phyloP scores from a whole-genome alignment of 495 filamentous ascomycete genomes.

The Haplographium delicatum region DNA sequence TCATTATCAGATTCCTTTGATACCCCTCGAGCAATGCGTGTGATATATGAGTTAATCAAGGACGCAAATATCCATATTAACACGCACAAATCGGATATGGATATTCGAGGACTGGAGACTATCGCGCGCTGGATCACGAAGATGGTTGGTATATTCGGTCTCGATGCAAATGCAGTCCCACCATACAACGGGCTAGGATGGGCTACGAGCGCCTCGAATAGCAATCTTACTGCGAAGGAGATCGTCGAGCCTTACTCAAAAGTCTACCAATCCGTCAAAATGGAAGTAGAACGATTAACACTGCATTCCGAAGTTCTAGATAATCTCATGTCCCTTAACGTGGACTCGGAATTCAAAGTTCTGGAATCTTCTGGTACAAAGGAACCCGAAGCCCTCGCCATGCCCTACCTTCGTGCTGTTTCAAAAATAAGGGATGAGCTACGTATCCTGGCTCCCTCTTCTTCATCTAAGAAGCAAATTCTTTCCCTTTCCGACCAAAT shows the following conservation, averaged over 20 bases:
- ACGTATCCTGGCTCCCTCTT: constrained; percentile 52
- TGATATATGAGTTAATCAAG: constrained; percentile 68
- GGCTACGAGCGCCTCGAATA: constrained; percentile 62
- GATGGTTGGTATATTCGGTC: constrained; percentile 79
- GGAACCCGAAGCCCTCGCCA: constrained; percentile 46
- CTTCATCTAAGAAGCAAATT: constrained; percentile 51
- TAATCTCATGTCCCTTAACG: constrained; percentile 26
- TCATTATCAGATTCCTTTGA: constrained; percentile 86
- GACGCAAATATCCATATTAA: constrained; percentile 68
- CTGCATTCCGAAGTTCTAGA: constrained; percentile 25
- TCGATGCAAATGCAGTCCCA: constrained; percentile 61
- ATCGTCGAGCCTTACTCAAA: constrained; percentile 41
- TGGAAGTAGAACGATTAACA: constrained; percentile 31
- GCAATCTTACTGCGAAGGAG: constrained; percentile 35
- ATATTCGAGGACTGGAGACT: constrained; percentile 48
- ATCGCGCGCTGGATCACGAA: constrained; percentile 77
- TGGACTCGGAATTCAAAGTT: constrained; percentile 37
- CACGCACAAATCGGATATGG: constrained; percentile 40
- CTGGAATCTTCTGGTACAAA: constrained; percentile 32
- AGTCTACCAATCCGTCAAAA: constrained; percentile 34
- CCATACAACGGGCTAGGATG: constrained; percentile 68
- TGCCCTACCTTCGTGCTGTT: constrained; percentile 60
- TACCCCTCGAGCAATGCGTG: constrained; percentile 69
- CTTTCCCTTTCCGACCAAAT: constrained; percentile 71
- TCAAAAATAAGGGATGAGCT: constrained; percentile 65